Evolutionary conservation across 148 eudicot genomes (phyloP).

Genomic region (Linanthus parryae): DNA sequence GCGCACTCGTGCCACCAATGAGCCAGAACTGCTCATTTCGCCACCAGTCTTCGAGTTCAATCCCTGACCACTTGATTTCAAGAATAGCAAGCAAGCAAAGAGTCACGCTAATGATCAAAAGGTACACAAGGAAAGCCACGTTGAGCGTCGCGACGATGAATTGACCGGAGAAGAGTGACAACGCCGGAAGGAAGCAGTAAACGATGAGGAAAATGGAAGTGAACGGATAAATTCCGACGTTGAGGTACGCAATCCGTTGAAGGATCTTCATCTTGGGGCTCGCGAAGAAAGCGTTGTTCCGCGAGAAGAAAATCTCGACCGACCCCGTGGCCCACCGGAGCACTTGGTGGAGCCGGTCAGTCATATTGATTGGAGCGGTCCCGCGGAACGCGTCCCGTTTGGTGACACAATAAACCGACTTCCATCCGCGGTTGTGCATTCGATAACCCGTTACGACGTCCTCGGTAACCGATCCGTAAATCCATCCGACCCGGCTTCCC

Average conservation of each 20-base stretch:
- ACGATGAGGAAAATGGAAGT: constrained; percentile 85
- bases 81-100: constrained; percentile 69
- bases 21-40: constrained; percentile 95
- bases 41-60: constrained; percentile 91
- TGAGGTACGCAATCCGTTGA: constrained; percentile 79
- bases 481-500: constrained; percentile 93
- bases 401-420: constrained; percentile 83
- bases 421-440: constrained; percentile 97
- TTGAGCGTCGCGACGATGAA: constrained; percentile 76
- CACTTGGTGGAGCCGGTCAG: constrained; percentile 93
- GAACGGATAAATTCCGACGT: constrained; percentile 92
- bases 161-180: constrained; percentile 85
- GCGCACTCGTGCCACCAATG: constrained; percentile 95
- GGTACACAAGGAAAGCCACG: constrained; percentile 71
- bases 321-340: constrained; percentile 99
- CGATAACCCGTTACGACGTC: constrained; percentile 92
- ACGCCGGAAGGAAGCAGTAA: constrained; percentile 92
- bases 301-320: constrained; percentile 91
- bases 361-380: constrained; percentile 88
- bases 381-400: constrained; percentile 92
- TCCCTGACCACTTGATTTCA: constrained; percentile 94
- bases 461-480: constrained; percentile 93
- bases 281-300: constrained; percentile 79
- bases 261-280: constrained; percentile 65
- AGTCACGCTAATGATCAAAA: constrained; percentile 60